phyloP scores from a whole-genome alignment of 225 moss, liverwort and hornwort species.

The Neckera pumila region DNA sequence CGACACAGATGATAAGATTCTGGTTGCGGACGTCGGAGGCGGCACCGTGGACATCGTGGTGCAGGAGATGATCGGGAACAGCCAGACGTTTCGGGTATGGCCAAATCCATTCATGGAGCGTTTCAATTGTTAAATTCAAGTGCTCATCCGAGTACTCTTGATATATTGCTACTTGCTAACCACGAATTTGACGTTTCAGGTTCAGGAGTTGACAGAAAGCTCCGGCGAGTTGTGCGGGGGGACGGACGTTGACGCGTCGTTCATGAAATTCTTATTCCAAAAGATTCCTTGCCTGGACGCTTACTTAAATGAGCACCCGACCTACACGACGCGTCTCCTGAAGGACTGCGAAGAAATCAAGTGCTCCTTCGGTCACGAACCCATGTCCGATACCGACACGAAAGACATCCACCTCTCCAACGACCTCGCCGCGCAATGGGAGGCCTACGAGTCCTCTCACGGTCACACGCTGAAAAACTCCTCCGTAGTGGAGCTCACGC shows the following conservation, averaged over 20 bases:
- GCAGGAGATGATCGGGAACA: constrained; percentile 13
- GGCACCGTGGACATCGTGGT: constrained; percentile 48
- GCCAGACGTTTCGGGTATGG: not conserved
- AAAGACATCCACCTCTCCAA: not conserved
- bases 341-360: constrained; percentile 34
- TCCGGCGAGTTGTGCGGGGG: constrained; percentile 37
- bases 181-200: not conserved
- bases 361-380: constrained; percentile 12
- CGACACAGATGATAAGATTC: constrained; percentile 7
- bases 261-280: not conserved
- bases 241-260: constrained; percentile 18
- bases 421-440: constrained; percentile 10
- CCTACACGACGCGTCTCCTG: not conserved
- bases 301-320: not conserved
- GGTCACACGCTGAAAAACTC: not conserved
- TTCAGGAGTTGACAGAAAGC: constrained; percentile 30
- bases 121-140: not conserved
- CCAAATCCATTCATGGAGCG: not conserved
- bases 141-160: not conserved
- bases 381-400: not conserved
- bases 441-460: not conserved
- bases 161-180: fast-evolving
- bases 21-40: constrained; percentile 43
- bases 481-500: constrained; percentile 10
- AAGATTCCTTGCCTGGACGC: constrained; percentile 13